These are phyloP conservation scores for Fusarium burgessii DNA, from an alignment of 2,329 filamentous ascomycete genomes.

Conservation along the genomic window DNA sequence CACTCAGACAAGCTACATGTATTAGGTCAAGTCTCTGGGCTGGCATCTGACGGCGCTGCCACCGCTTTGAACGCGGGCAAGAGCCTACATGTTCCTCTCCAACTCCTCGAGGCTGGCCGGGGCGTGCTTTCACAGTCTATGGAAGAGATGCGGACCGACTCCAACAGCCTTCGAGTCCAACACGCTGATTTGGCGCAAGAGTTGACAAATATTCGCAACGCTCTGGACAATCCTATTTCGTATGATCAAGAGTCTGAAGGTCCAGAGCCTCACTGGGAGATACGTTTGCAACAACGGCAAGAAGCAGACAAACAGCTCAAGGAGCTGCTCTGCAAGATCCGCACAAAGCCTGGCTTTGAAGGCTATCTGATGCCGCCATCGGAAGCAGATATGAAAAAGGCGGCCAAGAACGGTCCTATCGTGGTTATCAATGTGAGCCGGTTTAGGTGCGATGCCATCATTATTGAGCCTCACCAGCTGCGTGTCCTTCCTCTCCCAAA, in stretches of 20 bases:
- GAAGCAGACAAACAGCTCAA: background rate
- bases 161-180: background rate
- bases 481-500: background rate
- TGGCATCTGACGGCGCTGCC: background rate
- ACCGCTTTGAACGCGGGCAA: background rate
- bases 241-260: background rate
- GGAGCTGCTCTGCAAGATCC: background rate
- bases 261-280: background rate
- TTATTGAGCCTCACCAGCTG: background rate
- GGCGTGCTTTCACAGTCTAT: background rate
- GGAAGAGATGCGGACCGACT: background rate
- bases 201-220: background rate
- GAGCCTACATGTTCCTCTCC: accelerated
- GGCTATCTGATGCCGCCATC: background rate
- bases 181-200: background rate
- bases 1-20: background rate
- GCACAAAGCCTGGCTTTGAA: background rate
- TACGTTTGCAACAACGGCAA: background rate
- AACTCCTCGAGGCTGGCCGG: background rate
- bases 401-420: background rate
- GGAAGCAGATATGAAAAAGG: background rate
- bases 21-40: background rate
- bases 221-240: background rate
- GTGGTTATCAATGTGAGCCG: background rate
- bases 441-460: background rate